Percentiles rank a stretch among this genome's conserved stretches.
These are phyloP conservation scores for Talaromyces islandicus DNA, from an alignment of 2,329 filamentous ascomycete genomes.

Conservation along the genomic window DNA sequence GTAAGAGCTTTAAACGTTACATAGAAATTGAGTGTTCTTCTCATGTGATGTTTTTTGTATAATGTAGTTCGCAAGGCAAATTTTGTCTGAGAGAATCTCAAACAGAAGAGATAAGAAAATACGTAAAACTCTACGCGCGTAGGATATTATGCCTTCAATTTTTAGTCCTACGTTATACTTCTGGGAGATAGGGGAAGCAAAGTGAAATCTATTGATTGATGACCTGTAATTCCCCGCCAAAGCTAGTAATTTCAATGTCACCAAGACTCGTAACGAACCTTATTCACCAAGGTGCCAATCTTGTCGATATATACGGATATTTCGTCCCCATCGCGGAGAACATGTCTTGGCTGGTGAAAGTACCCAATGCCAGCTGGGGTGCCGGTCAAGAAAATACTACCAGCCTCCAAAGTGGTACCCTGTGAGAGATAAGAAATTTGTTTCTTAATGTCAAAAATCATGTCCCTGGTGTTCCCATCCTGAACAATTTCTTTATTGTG, in stretches of 20 bases:
- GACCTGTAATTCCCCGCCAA: not conserved
- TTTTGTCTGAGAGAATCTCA: not conserved
- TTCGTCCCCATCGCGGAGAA: conserved; percentile 23
- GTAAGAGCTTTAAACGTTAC: not conserved
- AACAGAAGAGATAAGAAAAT: too few relatives aligned
- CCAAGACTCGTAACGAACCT: conserved; percentile 20
- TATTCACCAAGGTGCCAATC: conserved; percentile 26
- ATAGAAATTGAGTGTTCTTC: not conserved
- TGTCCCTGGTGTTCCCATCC: conserved; percentile 34
- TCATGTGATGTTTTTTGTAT: not conserved
- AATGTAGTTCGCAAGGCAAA: not conserved
- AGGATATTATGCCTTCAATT: too few relatives aligned
- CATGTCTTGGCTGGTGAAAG: conserved; percentile 18
- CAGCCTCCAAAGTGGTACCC: conserved; percentile 21
- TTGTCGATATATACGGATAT: conserved; percentile 23
- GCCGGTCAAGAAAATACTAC: conserved; percentile 21
- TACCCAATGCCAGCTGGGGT: conserved; percentile 29
- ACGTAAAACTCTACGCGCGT: too few relatives aligned
- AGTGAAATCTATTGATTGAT: not conserved
- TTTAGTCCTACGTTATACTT: not conserved
- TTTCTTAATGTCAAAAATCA: conserved; percentile 32
- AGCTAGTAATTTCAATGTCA: not conserved
- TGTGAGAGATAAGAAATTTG: conserved; percentile 36
- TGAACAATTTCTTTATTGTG: conserved; percentile 40
- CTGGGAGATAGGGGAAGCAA: not conserved